Evolutionary conservation across 116 monocot species (phyloP), one percentile per base, ranked within the genome.

Genomic region (Dioscorea cayenensis): DNA sequence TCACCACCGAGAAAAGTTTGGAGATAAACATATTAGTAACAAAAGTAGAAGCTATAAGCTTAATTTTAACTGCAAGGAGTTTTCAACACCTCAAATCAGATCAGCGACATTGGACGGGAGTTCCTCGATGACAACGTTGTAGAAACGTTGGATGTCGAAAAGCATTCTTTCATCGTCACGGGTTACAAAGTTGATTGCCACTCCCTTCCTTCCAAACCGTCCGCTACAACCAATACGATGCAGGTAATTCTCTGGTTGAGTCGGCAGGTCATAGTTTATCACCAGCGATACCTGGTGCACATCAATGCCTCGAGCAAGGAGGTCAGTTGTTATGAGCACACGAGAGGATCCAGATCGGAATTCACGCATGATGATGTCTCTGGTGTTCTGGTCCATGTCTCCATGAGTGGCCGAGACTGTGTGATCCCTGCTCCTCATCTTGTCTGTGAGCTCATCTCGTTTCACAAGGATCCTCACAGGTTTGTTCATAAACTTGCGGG

Each of bases 341-440:
- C 79, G 66, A 11, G 79, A 79, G 22, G 84, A 84, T 4, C 84
- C 84, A 23, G 84, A 84, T 21, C 84, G 67, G 50, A 84, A 84
- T 73, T 84, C 84, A 17, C 84, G 71, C 84, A 84, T 84, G 43
- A 84, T 84, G 36, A 84, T 84, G 64, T 79, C 83, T 32, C 83
- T 66, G 1, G 83, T 79, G 64, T 84, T 79, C 65, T 79, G 79
- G 28, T 79, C 79, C 79, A 79, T 79, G 73, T 79, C 79, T 36
- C 79, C 79, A 21, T 80, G 84, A 25, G 84, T 84, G 71, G 84
- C 84, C 0, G 79, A 79, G 49, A 84, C 84, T 0, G 84, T 84
- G 65, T 84, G 84, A 71, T 84, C 84, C 60, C 77, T 72, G 52
- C 80, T 69, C 29, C 84, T 67, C 84, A 84, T 84, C 43, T 80